These are phyloP conservation scores for Colletotrichum paranaense DNA, from an alignment of 2,329 filamentous ascomycete genomes.

Conservation along the genomic window DNA sequence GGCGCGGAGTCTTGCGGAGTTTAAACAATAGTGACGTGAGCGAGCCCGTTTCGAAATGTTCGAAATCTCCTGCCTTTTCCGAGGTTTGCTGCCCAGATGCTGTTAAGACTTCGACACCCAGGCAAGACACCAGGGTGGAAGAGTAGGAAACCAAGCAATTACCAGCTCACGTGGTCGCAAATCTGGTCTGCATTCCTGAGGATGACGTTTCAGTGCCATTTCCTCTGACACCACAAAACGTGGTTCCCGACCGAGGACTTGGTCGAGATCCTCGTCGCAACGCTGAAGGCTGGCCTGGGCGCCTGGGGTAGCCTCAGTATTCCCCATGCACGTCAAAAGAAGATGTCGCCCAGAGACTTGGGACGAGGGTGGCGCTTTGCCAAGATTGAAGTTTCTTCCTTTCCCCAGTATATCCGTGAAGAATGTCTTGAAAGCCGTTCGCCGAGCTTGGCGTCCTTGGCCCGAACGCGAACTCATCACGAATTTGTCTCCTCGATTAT, in stretches of 20 bases:
- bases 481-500: not conserved
- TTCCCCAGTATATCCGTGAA: not conserved
- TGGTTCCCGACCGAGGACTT: not conserved
- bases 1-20: constrained; percentile 34
- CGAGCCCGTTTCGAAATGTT: constrained; percentile 22
- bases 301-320: not conserved
- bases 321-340: constrained; percentile 1
- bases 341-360: not conserved
- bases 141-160: not conserved
- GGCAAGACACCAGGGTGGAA: not conserved
- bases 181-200: no score
- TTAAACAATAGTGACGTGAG: constrained; percentile 27
- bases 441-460: constrained; percentile 22
- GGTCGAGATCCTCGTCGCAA: not conserved
- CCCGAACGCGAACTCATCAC: not conserved
- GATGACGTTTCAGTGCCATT: constrained; percentile 11
- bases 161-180: not conserved
- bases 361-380: not conserved
- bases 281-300: not conserved
- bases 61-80: constrained; percentile 16
- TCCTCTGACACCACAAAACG: constrained; percentile 16
- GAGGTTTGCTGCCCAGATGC: not conserved
- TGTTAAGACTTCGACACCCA: not conserved
- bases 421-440: not conserved
- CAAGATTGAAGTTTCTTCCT: not conserved